These are phyloP conservation scores for Prunus yedoensis DNA, from an alignment of 331 rosid species.

Conservation along the genomic window DNA sequence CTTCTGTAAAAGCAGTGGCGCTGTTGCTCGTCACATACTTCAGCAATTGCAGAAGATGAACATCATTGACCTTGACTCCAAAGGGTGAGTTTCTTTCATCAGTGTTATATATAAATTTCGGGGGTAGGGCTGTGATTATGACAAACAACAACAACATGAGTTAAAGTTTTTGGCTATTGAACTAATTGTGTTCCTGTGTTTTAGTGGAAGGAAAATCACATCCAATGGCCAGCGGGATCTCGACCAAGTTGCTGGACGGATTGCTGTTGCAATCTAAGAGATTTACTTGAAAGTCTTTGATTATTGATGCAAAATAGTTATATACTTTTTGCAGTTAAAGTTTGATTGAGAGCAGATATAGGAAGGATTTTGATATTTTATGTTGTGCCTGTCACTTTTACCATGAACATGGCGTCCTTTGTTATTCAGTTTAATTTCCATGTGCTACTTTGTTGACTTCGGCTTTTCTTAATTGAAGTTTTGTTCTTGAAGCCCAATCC, in stretches of 20 bases:
- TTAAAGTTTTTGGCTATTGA: not conserved
- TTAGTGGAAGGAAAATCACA: constrained; percentile 31
- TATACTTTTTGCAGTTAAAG: not conserved
- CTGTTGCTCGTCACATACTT: constrained; percentile 39
- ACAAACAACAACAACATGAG: not conserved
- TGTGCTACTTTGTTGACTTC: not conserved
- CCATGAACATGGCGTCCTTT: not conserved
- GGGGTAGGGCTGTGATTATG: not conserved
- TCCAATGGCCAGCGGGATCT: constrained; percentile 30
- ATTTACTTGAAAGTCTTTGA: not conserved
- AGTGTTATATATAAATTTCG: not conserved
- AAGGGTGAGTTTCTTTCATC: constrained; percentile 26
- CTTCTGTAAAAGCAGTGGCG: constrained; percentile 39
- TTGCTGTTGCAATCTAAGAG: constrained; percentile 18
- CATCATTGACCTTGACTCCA: constrained; percentile 30
- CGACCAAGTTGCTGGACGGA: constrained; percentile 39
- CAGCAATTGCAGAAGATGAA: constrained; percentile 32
- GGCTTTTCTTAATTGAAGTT: constrained; percentile 4
- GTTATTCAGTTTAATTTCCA: not conserved
- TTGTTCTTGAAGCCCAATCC: not conserved
- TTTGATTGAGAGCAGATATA: constrained; percentile 9
- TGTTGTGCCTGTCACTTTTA: not conserved
- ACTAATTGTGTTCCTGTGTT: not conserved
- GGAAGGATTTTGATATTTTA: constrained; percentile 5
- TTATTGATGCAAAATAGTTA: not conserved